A percentile compares a stretch with the other conserved stretches of the same genome.
Conservation (phyloP, 1,139 yeast species). For the Geotrichum bryndzae region DNA sequence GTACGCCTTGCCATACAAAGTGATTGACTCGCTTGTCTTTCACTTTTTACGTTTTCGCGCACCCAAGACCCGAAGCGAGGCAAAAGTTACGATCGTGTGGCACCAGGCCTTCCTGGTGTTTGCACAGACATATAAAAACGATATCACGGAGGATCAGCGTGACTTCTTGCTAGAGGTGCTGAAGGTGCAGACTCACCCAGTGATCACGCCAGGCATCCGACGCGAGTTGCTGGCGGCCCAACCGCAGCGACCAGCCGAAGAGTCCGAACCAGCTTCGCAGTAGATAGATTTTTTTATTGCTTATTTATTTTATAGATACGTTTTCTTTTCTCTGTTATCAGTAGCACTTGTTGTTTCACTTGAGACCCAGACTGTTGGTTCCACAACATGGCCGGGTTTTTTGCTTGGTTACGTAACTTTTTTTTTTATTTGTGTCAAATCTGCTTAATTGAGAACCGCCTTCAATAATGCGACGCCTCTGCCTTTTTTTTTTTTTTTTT, state of each 20-base stretch:
- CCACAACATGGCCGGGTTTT: not conserved
- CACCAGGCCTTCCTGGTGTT: slow-evolving; percentile 90
- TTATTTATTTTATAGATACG: not conserved
- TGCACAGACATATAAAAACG: slow-evolving; percentile 94
- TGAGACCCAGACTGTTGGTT: not conserved
- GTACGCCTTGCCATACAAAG: slow-evolving; percentile 94
- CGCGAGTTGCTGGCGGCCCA: slow-evolving; percentile 82
- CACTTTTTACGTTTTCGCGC: slow-evolving; percentile 74
- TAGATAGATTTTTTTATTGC: not conserved
- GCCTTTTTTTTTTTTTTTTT: not conserved
- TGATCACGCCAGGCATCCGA: slow-evolving; percentile 89
- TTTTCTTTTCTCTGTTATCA: not conserved
- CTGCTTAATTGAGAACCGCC: not conserved
- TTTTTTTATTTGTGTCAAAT: not conserved
- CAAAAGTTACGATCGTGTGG: slow-evolving; percentile 91
- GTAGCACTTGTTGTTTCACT: not conserved
- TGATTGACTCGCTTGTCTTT: slow-evolving; percentile 90
- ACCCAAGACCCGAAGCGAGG: slow-evolving; percentile 39
- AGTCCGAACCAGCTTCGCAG: not conserved
- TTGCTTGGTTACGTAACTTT: not conserved
- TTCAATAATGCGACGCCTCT: not conserved
- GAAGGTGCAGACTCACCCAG: slow-evolving; percentile 81
- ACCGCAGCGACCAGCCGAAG: not conserved
- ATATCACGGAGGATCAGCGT: slow-evolving; percentile 94
- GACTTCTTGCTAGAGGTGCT: slow-evolving; percentile 87